Percentiles rank a stretch among this genome's conserved stretches.
Evolutionary conservation across 208 protist species (phyloP).

Genomic region (Angomonas deanei): DNA sequence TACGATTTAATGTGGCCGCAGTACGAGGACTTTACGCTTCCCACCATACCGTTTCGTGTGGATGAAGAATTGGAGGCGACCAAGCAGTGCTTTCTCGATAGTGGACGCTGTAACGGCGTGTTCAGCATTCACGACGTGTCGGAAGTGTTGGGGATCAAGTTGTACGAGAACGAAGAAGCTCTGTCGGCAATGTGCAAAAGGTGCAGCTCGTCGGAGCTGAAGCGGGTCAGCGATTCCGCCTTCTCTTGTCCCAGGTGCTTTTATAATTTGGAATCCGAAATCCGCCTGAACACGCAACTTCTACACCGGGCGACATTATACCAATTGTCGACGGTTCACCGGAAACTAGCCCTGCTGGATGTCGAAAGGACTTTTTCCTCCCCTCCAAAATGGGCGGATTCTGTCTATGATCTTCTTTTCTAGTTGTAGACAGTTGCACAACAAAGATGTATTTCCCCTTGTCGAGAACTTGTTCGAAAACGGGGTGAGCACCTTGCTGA

Average conservation of each 20-base stretch:
- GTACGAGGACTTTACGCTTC: constrained; percentile 37
- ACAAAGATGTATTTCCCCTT: constrained; percentile 24
- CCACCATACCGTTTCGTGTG: not conserved
- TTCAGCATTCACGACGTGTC: constrained; percentile 21
- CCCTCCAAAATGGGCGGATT: constrained; percentile 2
- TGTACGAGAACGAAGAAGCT: constrained; percentile 23
- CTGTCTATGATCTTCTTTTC: constrained; percentile 14
- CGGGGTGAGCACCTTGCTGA: constrained; percentile 42
- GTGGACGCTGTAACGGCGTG: constrained; percentile 16
- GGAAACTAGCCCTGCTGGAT: constrained; percentile 35
- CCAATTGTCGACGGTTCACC: constrained; percentile 47
- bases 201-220: constrained; percentile 38
- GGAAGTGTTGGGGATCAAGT: constrained; percentile 28
- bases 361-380: constrained; percentile 30
- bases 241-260: constrained; percentile 59
- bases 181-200: constrained; percentile 47
- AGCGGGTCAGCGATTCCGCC: constrained; percentile 19
- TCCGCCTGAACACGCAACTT: constrained; percentile 23
- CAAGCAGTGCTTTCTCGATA: not conserved
- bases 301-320: constrained; percentile 59
- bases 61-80: not conserved
- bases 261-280: constrained; percentile 70
- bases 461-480: constrained; percentile 31
- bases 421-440: constrained; percentile 10
- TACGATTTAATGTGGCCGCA: constrained; percentile 54